Evolutionary conservation across 148 eudicot species (phyloP).

Genomic region (Silene latifolia): DNA sequence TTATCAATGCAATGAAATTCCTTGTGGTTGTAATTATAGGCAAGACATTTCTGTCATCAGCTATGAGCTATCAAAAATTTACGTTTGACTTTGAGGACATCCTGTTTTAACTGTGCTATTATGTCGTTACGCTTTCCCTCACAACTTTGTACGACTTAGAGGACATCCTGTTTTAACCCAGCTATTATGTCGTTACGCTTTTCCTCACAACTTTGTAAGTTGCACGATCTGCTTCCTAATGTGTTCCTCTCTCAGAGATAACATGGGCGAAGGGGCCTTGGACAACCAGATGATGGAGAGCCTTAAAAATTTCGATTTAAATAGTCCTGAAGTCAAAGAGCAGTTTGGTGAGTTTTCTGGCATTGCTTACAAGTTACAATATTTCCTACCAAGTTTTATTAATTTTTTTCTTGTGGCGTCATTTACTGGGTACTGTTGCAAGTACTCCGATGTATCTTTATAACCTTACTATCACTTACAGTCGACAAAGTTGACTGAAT

Average conservation of each 20-base stretch:
- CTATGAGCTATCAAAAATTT: background rate
- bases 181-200: background rate
- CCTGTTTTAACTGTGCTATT: background rate
- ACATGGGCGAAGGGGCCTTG: slow-evolving; percentile 75
- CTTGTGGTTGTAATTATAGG: no score
- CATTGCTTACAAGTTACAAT: no score
- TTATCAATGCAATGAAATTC: no score
- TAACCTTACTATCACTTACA: no score
- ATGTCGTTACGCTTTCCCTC: background rate
- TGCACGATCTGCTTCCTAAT: background rate
- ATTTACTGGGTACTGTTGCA: no score
- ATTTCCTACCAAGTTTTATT: background rate
- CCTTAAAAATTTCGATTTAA: slow-evolving; percentile 69
- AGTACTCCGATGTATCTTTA: no score
- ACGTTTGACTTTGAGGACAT: background rate
- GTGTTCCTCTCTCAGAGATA: slow-evolving; percentile 44
- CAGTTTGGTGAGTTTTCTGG: slow-evolving; percentile 73
- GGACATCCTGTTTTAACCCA: background rate
- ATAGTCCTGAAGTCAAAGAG: slow-evolving; percentile 86
- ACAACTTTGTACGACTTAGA: background rate
- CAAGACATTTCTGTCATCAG: no score
- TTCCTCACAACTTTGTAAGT: background rate
- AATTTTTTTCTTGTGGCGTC: no score
- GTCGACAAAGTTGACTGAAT: slow-evolving; percentile 4
- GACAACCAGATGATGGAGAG: slow-evolving; percentile 68